phyloP scores from a whole-genome alignment of 2,329 filamentous ascomycete genomes.

The Hypoxylon sp. region DNA sequence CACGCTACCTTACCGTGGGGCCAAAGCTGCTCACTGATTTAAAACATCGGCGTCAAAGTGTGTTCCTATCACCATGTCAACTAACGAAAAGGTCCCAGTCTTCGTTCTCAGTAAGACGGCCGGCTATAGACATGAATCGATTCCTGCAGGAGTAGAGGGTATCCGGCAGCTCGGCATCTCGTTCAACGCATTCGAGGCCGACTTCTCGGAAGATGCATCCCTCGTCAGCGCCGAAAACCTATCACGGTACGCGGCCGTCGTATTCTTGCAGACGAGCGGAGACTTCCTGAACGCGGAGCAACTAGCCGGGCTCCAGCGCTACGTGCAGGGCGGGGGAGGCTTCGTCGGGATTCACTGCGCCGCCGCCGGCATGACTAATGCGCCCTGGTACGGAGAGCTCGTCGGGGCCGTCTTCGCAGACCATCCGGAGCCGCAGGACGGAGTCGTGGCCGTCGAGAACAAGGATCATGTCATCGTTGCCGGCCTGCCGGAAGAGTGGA shows the following conservation, averaged over 20 bases:
- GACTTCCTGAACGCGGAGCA: constrained; percentile 52
- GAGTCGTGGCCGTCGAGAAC: constrained; percentile 49
- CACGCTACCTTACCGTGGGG: no score
- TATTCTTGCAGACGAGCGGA: constrained; percentile 56
- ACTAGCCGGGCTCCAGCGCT: constrained; percentile 51
- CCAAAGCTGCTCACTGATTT: no score
- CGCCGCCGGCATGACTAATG: constrained; percentile 49
- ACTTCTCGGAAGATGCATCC: constrained; percentile 54
- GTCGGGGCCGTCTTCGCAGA: constrained; percentile 55
- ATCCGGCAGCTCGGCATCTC: constrained; percentile 48
- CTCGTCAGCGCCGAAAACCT: constrained; percentile 50
- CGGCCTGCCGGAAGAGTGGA: constrained; percentile 37
- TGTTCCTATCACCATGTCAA: constrained; percentile 1
- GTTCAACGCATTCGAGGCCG: constrained; percentile 48
- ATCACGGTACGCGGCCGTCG: constrained; percentile 51
- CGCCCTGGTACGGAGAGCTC: constrained; percentile 54
- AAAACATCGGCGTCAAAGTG: not conserved
- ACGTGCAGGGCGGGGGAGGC: constrained; percentile 53
- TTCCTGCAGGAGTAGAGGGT: constrained; percentile 52
- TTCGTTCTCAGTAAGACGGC: constrained; percentile 56
- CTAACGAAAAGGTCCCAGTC: constrained; percentile 45
- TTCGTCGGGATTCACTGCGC: constrained; percentile 58
- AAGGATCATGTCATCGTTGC: constrained; percentile 49
- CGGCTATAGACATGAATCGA: constrained; percentile 55
- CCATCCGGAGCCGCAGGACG: constrained; percentile 54